Base-by-base conservation (phyloP, 768 basidiomycete genomes). In the Amanita molliuscula region DNA sequence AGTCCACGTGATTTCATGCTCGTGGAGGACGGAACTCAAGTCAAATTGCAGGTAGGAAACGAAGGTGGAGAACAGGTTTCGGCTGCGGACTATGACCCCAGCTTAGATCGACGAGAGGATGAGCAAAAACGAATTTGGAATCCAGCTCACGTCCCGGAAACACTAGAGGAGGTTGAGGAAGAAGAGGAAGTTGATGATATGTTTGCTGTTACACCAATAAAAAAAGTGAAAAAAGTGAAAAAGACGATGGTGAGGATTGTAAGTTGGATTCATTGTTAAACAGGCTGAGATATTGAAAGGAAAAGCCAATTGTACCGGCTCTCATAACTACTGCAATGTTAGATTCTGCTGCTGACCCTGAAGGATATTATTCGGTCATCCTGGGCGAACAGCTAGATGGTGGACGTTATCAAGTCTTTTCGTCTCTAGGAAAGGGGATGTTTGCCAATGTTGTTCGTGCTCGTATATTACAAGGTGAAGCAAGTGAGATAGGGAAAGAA, bases 381-480 rank as follows among this genome's bases (percentile, higher is more conserved):
- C 79, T 97, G 13, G 96, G 95, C 38, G 96, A 99, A 66, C 83
- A 91, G 52, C 73, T 99, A 15, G 94, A 96, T 59, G 79, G 83
- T 23, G 93, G 89, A 4, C 79, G 87, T 36, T 99, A 98, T 62
- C 91, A 96, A 63, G 91, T 99, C 8, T 93, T 88, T 56, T 91
- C 90, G 43, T 88, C 81, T 43, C 73, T 98, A n/a, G 96, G 96
- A 15, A 94, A 95, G 63, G 96, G 96, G 43, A 99, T 99, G 95
- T 99, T 98, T 63, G 92, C 93, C 43, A 91, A 89, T 50, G 96
- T 99, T 44, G 92, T 97, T 23, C 79, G 88, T 41, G 95, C 94
- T 7, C 81, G 90, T 28, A 76, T 92, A 8, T 70, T 94, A 38
- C 70, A 83, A 66, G 71, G 74, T 45, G 85, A 87, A 29, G 56